These are phyloP conservation scores for Corniculantispora saksenae DNA, from an alignment of 2,329 filamentous ascomycete species.

Conservation along the genomic window DNA sequence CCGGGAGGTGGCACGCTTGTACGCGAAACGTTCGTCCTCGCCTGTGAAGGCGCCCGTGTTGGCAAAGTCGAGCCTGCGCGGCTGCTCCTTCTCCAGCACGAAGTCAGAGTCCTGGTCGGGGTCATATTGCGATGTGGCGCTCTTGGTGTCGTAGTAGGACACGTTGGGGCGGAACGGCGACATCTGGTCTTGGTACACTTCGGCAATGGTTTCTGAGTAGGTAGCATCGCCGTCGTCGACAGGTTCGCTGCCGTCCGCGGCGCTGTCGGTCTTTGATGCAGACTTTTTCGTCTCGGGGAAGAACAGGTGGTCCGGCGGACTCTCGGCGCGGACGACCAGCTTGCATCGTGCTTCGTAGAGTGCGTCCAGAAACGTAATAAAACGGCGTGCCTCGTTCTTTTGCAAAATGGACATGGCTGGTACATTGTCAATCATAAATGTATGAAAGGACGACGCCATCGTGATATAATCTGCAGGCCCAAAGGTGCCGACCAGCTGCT, in stretches of 20 bases:
- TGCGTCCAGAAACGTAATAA: slow-evolving; percentile 80
- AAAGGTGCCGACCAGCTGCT: slow-evolving; percentile 65
- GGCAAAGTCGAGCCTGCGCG: slow-evolving; percentile 60
- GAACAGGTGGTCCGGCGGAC: slow-evolving; percentile 72
- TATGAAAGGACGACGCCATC: slow-evolving; percentile 77
- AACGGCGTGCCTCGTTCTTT: slow-evolving; percentile 78
- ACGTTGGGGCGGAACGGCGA: slow-evolving; percentile 80
- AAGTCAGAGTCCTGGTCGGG: slow-evolving; percentile 61
- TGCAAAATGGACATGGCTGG: slow-evolving; percentile 66
- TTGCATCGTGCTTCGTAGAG: slow-evolving; percentile 82
- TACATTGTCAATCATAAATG: slow-evolving; percentile 70
- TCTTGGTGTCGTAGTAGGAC: slow-evolving; percentile 59
- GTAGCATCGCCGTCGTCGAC: slow-evolving; percentile 39
- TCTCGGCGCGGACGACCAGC: slow-evolving; percentile 66
- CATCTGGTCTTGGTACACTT: slow-evolving; percentile 77
- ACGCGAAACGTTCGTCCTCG: slow-evolving; percentile 80
- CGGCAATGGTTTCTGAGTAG: slow-evolving; percentile 49
- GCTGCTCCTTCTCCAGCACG: slow-evolving; percentile 37
- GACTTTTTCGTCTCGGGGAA: slow-evolving; percentile 61
- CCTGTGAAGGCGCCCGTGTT: slow-evolving; percentile 71
- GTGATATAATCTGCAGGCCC: slow-evolving; percentile 84
- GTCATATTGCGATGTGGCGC: slow-evolving; percentile 50
- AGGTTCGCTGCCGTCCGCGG: slow-evolving; percentile 1
- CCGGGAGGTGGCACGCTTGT: slow-evolving; percentile 73
- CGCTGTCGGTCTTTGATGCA: neutral